These are phyloP conservation scores for Backusella mclennaniae DNA, from an alignment of 192 early-diverging fungal species.

Conservation along the genomic window DNA sequence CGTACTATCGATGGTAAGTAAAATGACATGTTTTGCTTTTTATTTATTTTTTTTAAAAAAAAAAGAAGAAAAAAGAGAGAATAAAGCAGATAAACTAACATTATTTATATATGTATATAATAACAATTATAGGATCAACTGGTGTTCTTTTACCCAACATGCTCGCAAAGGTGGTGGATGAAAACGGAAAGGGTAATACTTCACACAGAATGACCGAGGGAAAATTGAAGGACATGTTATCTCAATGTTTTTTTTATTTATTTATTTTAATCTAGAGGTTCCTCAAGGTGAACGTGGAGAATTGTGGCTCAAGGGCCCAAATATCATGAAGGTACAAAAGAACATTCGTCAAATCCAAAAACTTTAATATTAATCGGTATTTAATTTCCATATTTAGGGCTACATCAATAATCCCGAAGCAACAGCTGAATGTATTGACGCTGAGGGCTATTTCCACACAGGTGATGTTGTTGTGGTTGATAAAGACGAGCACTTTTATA, in stretches of 20 bases:
- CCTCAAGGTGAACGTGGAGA: conserved; percentile 66
- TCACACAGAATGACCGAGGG: not conserved
- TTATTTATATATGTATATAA: not conserved
- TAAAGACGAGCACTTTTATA: conserved; percentile 50
- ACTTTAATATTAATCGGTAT: not conserved
- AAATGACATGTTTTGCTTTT: not conserved
- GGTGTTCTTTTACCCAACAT: conserved; percentile 73
- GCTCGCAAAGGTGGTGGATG: conserved; percentile 74
- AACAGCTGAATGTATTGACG: conserved; percentile 68
- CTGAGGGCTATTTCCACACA: conserved; percentile 79
- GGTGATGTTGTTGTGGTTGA: conserved; percentile 79
- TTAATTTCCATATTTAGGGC: conserved; percentile 34
- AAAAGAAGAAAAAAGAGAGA: not conserved
- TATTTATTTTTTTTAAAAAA: too few species aligned
- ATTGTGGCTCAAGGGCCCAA: conserved; percentile 74
- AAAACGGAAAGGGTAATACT: conserved; percentile 52
- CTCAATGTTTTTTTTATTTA: not conserved
- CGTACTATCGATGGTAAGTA: conserved; percentile 35
- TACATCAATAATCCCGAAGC: conserved; percentile 82
- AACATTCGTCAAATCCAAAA: not conserved
- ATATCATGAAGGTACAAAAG: conserved; percentile 66
- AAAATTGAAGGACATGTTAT: not conserved
- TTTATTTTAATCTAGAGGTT: conserved; percentile 36
- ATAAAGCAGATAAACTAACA: not conserved
- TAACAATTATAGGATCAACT: conserved; percentile 45